A percentile compares a stretch with the other conserved stretches of the same genome.
Evolutionary conservation across 306 rosid genomes (phyloP).

Genomic region (Vicia villosa): DNA sequence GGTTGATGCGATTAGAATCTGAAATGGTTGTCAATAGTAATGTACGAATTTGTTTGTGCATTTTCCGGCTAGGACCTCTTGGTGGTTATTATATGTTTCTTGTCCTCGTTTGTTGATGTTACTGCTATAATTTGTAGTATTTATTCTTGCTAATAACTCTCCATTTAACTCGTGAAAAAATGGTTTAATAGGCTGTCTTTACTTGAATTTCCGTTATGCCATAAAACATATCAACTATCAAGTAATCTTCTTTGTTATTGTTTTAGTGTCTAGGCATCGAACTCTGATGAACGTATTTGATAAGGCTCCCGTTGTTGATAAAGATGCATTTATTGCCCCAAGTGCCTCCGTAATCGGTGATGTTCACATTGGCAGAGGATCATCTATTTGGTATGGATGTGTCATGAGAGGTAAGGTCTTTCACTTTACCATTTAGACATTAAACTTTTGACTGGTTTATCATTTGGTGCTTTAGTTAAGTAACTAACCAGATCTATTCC

Average conservation of each 20-base stretch:
- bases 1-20: background rate
- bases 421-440: constrained; percentile 8
- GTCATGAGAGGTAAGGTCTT: constrained; percentile 80
- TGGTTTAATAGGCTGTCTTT: background rate
- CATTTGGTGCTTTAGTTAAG: constrained; percentile 6
- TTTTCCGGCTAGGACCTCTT: constrained; percentile 3
- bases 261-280: constrained; percentile 87
- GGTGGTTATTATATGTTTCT: background rate
- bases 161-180: background rate
- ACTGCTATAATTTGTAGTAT: background rate
- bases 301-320: constrained; percentile 81
- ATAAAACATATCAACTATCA: constrained; percentile 1
- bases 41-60: background rate
- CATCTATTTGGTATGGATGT: constrained; percentile 95
- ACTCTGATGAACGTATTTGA: constrained; percentile 89
- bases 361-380: constrained; percentile 76
- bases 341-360: constrained; percentile 87
- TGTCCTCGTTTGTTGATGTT: background rate
- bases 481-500: background rate
- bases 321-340: constrained; percentile 87
- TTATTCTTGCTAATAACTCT: background rate
- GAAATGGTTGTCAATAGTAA: background rate
- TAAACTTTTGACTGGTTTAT: background rate
- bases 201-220: constrained; percentile 16
- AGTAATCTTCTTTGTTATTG: constrained; percentile 1